These are phyloP conservation scores for Polyplosphaeria fusca DNA, from an alignment of 495 filamentous ascomycete genomes.

Conservation along the genomic window DNA sequence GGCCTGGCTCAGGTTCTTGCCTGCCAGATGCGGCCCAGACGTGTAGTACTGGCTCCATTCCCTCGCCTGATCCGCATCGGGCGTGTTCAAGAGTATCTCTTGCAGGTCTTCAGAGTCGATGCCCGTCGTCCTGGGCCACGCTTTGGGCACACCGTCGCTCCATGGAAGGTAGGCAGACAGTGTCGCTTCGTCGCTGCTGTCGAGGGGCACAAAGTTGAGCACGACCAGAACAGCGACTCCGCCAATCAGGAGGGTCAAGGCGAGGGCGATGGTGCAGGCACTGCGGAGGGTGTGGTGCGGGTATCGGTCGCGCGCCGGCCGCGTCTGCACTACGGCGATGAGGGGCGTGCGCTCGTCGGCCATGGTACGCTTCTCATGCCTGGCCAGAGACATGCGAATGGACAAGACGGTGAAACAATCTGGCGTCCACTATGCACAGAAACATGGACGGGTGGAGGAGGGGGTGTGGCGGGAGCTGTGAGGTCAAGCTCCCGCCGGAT, in stretches of 20 bases:
- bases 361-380: conserved; percentile 43
- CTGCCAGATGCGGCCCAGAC: conserved; percentile 78
- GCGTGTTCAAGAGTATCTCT: conserved; percentile 66
- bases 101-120: conserved; percentile 63
- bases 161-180: conserved; percentile 42
- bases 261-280: conserved; percentile 65
- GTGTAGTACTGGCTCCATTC: conserved; percentile 95
- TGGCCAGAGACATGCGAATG: neutral
- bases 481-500: neutral
- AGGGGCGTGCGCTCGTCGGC: conserved; percentile 60
- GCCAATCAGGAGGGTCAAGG: conserved; percentile 54
- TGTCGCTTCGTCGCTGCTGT: conserved; percentile 16
- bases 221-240: conserved; percentile 62
- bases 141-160: conserved; percentile 45
- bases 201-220: conserved; percentile 40
- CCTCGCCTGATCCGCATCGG: conserved; percentile 61
- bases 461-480: neutral
- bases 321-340: conserved; percentile 54
- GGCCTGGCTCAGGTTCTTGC: conserved; percentile 82
- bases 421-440: neutral
- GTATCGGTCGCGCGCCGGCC: conserved; percentile 57
- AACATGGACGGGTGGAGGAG: neutral
- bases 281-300: conserved; percentile 65
- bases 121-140: conserved; percentile 42
- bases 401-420: neutral